Conservation (phyloP, 2,329 filamentous ascomycete genomes). For the Xylaria sp. region DNA sequence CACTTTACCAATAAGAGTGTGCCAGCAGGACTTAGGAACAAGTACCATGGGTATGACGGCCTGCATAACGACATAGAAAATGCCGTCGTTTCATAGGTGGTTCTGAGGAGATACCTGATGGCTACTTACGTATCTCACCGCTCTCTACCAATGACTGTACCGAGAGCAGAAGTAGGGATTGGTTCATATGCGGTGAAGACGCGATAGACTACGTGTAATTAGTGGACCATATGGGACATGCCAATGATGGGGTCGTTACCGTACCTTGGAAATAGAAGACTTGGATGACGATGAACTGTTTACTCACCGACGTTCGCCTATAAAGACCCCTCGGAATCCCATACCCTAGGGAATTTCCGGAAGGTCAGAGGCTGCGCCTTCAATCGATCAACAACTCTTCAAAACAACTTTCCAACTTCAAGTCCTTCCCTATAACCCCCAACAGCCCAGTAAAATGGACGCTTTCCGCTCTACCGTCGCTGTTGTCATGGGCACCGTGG, state of each 20-base stretch:
- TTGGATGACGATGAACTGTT: constrained; percentile 3
- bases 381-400: constrained; percentile 22
- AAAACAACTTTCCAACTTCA: constrained; percentile 19
- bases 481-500: constrained; percentile 27
- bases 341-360: constrained; percentile 13
- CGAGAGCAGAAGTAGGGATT: not conserved
- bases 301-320: constrained; percentile 1
- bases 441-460: constrained; percentile 29
- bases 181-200: constrained; percentile 17
- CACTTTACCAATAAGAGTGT: constrained; percentile 14
- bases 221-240: not conserved
- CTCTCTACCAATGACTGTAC: not conserved
- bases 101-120: not conserved
- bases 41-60: constrained; percentile 1
- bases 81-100: constrained; percentile 4
- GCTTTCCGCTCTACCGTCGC: constrained; percentile 26
- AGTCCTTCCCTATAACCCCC: not conserved
- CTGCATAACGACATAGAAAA: not conserved
- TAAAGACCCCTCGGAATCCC: constrained; percentile 29
- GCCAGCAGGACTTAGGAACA: constrained; percentile 22
- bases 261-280: not conserved
- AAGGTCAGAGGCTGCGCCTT: constrained; percentile 30
- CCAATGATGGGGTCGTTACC: not conserved
- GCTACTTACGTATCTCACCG: constrained; percentile 11
- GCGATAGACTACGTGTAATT: constrained; percentile 1